Evolutionary conservation across 129 eudicot species (phyloP).

Genomic region (Lactuca saligna): DNA sequence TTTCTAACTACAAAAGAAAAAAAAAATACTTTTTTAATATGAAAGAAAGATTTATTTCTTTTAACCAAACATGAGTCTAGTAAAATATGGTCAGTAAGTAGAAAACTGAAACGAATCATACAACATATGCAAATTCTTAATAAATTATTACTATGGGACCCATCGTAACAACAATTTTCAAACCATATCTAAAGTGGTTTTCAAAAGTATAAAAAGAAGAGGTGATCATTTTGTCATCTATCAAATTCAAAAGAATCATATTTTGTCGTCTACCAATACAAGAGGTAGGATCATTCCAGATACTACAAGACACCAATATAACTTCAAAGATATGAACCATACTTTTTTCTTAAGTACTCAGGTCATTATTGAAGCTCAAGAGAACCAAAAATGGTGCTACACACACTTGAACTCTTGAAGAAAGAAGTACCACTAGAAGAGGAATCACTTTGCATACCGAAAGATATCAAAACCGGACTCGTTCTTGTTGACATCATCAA

Average conservation of each 20-base stretch:
- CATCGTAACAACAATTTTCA: slow-evolving; percentile 1
- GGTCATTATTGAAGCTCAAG: slow-evolving; percentile 10
- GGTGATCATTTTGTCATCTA: slow-evolving; percentile 14
- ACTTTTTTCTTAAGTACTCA: not conserved
- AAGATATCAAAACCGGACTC: slow-evolving; percentile 47
- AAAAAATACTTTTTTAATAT: too few species aligned
- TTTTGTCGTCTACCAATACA: slow-evolving; percentile 7
- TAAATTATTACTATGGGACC: not conserved
- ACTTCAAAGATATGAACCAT: slow-evolving; percentile 14
- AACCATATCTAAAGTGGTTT: not conserved
- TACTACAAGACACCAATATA: not conserved
- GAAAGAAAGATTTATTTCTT: too few species aligned
- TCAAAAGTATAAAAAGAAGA: not conserved
- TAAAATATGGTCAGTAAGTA: too few species aligned
- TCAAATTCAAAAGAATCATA: slow-evolving; percentile 13
- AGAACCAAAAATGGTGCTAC: slow-evolving; percentile 35
- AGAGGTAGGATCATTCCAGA: not conserved
- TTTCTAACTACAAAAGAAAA: too few species aligned
- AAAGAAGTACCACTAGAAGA: slow-evolving; percentile 62
- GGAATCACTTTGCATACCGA: slow-evolving; percentile 45
- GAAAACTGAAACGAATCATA: too few species aligned
- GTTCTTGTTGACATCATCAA: slow-evolving; percentile 82
- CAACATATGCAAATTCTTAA: too few species aligned
- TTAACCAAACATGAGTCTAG: too few species aligned
- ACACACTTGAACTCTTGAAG: slow-evolving; percentile 53